phyloP scores from a whole-genome alignment of 192 early-diverging fungal species.

The Diversispora eburnea region DNA sequence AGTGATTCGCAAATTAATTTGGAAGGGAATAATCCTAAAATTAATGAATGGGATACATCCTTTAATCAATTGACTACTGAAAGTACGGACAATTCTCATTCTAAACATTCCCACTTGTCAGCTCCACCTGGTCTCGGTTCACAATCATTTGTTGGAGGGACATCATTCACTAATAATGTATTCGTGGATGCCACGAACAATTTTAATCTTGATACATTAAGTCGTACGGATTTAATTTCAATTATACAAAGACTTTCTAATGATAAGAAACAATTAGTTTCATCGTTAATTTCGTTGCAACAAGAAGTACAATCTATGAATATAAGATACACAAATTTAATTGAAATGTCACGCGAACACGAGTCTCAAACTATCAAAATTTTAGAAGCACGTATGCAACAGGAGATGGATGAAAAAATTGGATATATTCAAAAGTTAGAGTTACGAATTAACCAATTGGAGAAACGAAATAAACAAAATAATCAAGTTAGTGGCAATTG shows the following conservation, averaged over 20 bases:
- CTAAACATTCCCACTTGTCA: neutral
- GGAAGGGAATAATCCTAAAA: neutral
- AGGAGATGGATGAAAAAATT: constrained; percentile 48
- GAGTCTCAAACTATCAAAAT: constrained; percentile 43
- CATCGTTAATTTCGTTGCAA: constrained; percentile 43
- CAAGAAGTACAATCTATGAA: constrained; percentile 48
- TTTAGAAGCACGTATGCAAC: constrained; percentile 42
- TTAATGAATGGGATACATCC: neutral
- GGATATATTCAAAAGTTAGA: constrained; percentile 49
- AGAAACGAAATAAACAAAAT: constrained; percentile 31
- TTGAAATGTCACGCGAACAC: constrained; percentile 41
- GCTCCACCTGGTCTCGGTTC: neutral
- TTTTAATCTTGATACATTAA: constrained; percentile 2
- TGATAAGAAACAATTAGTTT: constrained; percentile 45
- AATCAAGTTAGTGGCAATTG: constrained; percentile 28
- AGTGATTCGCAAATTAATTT: neutral
- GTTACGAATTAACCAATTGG: constrained; percentile 36
- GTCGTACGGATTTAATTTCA: constrained; percentile 25
- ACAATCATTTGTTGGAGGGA: neutral
- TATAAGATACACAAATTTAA: constrained; percentile 40
- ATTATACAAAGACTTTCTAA: constrained; percentile 40
- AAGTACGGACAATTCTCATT: neutral
- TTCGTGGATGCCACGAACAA: neutral
- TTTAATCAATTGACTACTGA: neutral
- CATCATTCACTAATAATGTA: neutral